Conservation (phyloP, 2,329 filamentous ascomycete species). For the Bimuria novae-zelandiae region DNA sequence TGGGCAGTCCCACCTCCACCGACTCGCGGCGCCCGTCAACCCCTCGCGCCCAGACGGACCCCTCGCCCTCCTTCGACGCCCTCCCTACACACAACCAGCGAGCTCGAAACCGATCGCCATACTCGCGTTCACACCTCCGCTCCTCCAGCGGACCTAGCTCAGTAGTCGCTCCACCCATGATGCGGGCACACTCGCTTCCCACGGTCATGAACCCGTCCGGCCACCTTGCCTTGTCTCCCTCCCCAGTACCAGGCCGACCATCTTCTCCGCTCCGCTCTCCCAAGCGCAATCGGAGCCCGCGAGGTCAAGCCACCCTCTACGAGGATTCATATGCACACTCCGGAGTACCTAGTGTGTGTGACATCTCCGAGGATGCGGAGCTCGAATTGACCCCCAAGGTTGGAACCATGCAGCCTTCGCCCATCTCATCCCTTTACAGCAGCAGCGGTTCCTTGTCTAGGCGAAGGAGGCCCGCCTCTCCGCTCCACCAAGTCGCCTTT, state of each 20-base stretch:
- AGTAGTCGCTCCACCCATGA: constrained; percentile 52
- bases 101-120: constrained; percentile 54
- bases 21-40: constrained; percentile 39
- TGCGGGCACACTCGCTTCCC: constrained; percentile 53
- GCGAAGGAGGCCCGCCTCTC: constrained; percentile 53
- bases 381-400: constrained; percentile 51
- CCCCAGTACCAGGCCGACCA: constrained; percentile 36
- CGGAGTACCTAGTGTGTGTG: constrained; percentile 44
- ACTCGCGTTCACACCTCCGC: constrained; percentile 52
- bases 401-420: constrained; percentile 21
- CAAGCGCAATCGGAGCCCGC: constrained; percentile 48
- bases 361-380: constrained; percentile 56
- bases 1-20: constrained; percentile 28
- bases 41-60: constrained; percentile 47
- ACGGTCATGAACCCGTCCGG: constrained; percentile 44
- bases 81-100: constrained; percentile 34
- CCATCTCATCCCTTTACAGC: constrained; percentile 37
- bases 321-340: constrained; percentile 34
- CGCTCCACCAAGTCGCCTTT: constrained; percentile 48
- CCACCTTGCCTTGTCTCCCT: constrained; percentile 42
- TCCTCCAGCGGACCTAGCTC: constrained; percentile 50
- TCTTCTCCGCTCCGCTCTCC: constrained; percentile 50
- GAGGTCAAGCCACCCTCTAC: constrained; percentile 21
- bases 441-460: constrained; percentile 36
- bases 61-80: constrained; percentile 35